Conservation (phyloP, 345 rosid genomes). For the Pistacia integerrima region DNA sequence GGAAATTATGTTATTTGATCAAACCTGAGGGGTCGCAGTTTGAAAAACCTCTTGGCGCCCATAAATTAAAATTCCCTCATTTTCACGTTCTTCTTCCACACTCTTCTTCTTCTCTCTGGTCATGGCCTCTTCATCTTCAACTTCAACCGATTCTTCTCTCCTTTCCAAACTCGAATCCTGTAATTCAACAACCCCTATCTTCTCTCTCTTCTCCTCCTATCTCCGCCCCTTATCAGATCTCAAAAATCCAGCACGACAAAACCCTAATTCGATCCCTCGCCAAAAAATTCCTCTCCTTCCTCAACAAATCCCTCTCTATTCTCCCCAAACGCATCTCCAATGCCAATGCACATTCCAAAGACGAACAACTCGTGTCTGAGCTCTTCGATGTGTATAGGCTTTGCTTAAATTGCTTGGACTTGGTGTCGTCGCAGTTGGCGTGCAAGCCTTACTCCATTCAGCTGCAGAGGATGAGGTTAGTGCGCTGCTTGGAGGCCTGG, state of each 20-base stretch:
- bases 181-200: conserved; percentile 36
- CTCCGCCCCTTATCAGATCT: conserved; percentile 55
- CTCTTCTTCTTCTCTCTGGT: not conserved
- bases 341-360: conserved; percentile 17
- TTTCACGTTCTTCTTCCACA: not conserved
- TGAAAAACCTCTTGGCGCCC: conserved; percentile 5
- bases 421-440: conserved; percentile 63
- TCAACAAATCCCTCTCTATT: conserved; percentile 67
- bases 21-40: too few relatives aligned
- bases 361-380: conserved; percentile 2
- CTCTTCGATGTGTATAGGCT: conserved; percentile 55
- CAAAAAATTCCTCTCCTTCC: conserved; percentile 69
- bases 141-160: conserved; percentile 38
- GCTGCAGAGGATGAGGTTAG: conserved; percentile 51
- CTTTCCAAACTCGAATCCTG: conserved; percentile 52
- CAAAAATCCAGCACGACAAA: conserved; percentile 27
- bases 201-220: conserved; percentile 54
- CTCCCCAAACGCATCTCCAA: conserved; percentile 71
- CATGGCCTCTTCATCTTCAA: conserved; percentile 52
- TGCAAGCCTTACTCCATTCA: conserved; percentile 61
- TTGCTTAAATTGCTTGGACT: conserved; percentile 70
- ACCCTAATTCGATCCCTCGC: conserved; percentile 59
- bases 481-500: conserved; percentile 57
- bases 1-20: too few relatives aligned
- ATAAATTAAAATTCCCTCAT: not conserved